These are phyloP conservation scores for Thalassiosira mediterranea DNA, from an alignment of 352 stramenopile species.

Conservation along the genomic window DNA sequence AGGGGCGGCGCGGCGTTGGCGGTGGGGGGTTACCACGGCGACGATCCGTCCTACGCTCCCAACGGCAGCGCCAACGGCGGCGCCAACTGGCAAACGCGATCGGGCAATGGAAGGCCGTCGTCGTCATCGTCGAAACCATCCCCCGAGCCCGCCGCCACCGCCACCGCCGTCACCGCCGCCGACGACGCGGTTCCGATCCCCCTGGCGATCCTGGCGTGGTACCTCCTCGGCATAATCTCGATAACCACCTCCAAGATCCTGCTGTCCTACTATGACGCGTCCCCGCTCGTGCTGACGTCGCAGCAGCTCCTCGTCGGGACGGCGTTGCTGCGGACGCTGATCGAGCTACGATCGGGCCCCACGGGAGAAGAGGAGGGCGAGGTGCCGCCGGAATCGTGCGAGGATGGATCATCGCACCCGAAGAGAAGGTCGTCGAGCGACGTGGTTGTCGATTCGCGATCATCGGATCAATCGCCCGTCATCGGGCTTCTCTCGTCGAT, in stretches of 20 bases:
- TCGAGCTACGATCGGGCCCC: constrained; percentile 35
- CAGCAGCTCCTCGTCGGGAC: constrained; percentile 77
- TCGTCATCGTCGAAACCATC: background rate
- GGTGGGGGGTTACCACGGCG: background rate
- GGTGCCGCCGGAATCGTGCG: constrained; percentile 8
- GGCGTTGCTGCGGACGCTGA: constrained; percentile 52
- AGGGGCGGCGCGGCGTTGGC: background rate
- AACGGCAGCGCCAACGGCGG: too few species aligned
- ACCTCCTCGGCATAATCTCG: constrained; percentile 71
- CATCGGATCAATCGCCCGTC: background rate
- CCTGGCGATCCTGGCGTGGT: constrained; percentile 76
- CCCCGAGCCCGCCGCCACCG: background rate
- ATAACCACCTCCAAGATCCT: constrained; percentile 79
- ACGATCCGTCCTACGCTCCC: background rate
- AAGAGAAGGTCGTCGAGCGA: background rate
- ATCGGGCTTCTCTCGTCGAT: constrained; percentile 6
- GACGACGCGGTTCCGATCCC: constrained; percentile 15
- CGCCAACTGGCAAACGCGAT: too few species aligned
- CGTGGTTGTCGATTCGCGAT: background rate
- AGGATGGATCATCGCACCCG: constrained; percentile 10
- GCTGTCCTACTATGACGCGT: constrained; percentile 50
- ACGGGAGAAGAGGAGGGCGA: constrained; percentile 1
- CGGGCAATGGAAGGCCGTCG: too few species aligned
- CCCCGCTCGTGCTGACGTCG: constrained; percentile 71
- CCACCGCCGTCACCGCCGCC: constrained; percentile 8